These are phyloP conservation scores for Tricholoma hemisulphureum DNA, from an alignment of 768 basidiomycete species.

Conservation along the genomic window DNA sequence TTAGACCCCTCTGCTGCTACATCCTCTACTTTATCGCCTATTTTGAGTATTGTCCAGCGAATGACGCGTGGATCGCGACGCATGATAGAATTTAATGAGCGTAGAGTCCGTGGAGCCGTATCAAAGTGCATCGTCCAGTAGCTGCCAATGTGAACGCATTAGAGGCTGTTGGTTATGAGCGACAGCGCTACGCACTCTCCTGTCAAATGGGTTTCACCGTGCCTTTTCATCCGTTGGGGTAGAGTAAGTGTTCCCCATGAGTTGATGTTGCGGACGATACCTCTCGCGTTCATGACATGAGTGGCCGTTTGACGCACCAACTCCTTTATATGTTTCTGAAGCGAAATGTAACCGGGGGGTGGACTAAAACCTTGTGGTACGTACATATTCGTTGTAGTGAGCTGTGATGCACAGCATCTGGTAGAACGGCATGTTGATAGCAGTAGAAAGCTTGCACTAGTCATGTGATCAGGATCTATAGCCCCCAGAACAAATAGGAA, in stretches of 20 bases:
- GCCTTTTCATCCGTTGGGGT: constrained; percentile 71
- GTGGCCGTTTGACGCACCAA: constrained; percentile 70
- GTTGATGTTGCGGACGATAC: constrained; percentile 77
- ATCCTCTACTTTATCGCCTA: constrained; percentile 73
- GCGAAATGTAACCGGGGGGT: neutral
- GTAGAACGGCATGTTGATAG: constrained; percentile 77
- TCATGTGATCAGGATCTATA: neutral
- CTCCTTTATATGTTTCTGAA: constrained; percentile 69
- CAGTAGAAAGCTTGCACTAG: neutral
- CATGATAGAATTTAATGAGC: constrained; percentile 62
- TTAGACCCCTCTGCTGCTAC: constrained; percentile 51
- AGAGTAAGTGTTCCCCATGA: constrained; percentile 73
- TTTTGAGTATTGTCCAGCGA: constrained; percentile 76
- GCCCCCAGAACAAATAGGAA: neutral
- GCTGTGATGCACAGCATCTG: constrained; percentile 82
- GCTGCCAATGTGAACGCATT: constrained; percentile 42
- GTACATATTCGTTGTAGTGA: constrained; percentile 72
- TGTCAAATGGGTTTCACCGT: constrained; percentile 50
- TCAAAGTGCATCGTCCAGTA: constrained; percentile 94
- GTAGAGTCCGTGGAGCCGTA: constrained; percentile 70
- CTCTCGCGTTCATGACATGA: constrained; percentile 72
- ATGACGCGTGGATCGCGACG: constrained; percentile 81
- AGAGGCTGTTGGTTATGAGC: neutral
- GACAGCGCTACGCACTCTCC: constrained; percentile 62
- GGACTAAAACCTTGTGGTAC: constrained; percentile 21